These are phyloP conservation scores for Sugiyamaella castrensis DNA, from an alignment of 1,139 yeast genomes.

Conservation along the genomic window DNA sequence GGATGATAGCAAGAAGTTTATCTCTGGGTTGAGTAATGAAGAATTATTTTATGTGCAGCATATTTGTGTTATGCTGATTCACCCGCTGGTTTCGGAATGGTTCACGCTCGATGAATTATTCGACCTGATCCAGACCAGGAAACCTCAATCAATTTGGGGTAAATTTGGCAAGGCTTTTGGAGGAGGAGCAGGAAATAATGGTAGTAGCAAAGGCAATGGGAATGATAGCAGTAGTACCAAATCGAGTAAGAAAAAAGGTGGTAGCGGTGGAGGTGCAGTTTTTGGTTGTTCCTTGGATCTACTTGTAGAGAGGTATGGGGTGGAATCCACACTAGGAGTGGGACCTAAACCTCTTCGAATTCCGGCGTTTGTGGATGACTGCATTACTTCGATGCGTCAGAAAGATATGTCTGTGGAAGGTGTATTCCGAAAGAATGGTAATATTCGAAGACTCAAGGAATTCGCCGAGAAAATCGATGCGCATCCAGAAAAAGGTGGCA, in stretches of 20 bases:
- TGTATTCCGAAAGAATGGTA: slow-evolving; percentile 93
- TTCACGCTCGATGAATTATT: slow-evolving; percentile 52
- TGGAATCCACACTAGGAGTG: slow-evolving; percentile 81
- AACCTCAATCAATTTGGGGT: slow-evolving; percentile 62
- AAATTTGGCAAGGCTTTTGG: slow-evolving; percentile 51
- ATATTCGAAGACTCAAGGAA: slow-evolving; percentile 76
- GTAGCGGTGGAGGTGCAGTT: slow-evolving; percentile 43
- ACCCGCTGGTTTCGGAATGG: slow-evolving; percentile 38
- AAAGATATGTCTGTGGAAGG: slow-evolving; percentile 98
- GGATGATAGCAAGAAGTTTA: slow-evolving; percentile 44
- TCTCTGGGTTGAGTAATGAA: slow-evolving; percentile 63
- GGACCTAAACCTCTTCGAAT: slow-evolving; percentile 74
- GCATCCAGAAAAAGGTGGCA: slow-evolving; percentile 69
- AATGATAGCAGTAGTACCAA: slow-evolving; percentile 30
- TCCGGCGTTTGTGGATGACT: slow-evolving; percentile 84
- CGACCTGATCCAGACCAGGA: slow-evolving; percentile 50
- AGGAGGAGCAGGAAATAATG: slow-evolving; percentile 33
- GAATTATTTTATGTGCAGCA: slow-evolving; percentile 67
- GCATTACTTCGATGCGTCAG: slow-evolving; percentile 76
- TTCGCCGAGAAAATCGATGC: slow-evolving; percentile 72
- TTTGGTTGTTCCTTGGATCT: slow-evolving; percentile 78
- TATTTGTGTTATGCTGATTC: slow-evolving; percentile 63
- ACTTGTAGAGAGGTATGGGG: slow-evolving; percentile 73
- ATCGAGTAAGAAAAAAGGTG: slow-evolving; percentile 36
- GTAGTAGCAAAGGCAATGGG: slow-evolving; percentile 40